Percentiles rank a stretch among this genome's conserved stretches.
These are phyloP conservation scores for Cercophora scortea DNA, from an alignment of 495 filamentous ascomycete species.

Conservation along the genomic window DNA sequence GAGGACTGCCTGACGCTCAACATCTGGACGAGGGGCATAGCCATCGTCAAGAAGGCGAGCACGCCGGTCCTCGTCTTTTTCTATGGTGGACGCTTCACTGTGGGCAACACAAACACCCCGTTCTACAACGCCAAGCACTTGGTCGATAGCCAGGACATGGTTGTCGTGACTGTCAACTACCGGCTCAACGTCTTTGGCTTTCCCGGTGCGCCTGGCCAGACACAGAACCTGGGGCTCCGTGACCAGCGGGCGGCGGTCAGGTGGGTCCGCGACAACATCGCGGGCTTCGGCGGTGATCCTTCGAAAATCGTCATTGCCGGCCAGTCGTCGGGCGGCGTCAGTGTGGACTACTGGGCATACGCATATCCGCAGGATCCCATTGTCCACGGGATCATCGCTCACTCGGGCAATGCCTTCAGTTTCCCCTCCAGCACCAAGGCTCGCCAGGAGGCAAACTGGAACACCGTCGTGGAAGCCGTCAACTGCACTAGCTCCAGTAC, in stretches of 20 bases:
- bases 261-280: slow-evolving; percentile 47
- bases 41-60: not conserved
- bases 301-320: slow-evolving; percentile 42
- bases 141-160: slow-evolving; percentile 1
- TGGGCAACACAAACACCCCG: slow-evolving; percentile 16
- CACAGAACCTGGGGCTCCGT: slow-evolving; percentile 49
- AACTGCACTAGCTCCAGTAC: slow-evolving; percentile 31
- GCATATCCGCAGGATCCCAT: slow-evolving; percentile 40
- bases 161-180: slow-evolving; percentile 57
- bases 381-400: slow-evolving; percentile 35
- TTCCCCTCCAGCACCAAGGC: slow-evolving; percentile 31
- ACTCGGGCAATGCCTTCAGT: slow-evolving; percentile 44
- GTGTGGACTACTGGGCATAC: slow-evolving; percentile 46
- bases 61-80: slow-evolving; percentile 23
- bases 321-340: slow-evolving; percentile 40
- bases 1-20: slow-evolving; percentile 51
- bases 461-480: slow-evolving; percentile 22
- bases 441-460: slow-evolving; percentile 22
- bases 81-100: slow-evolving; percentile 18
- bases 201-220: slow-evolving; percentile 23
- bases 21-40: slow-evolving; percentile 32
- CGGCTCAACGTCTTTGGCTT: slow-evolving; percentile 57
- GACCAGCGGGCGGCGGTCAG: slow-evolving; percentile 55
- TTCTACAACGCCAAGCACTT: slow-evolving; percentile 7
- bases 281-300: slow-evolving; percentile 49